A percentile compares a stretch with the other conserved stretches of the same genome.
These are phyloP conservation scores for Scorias spongiosa DNA, from an alignment of 2,329 filamentous ascomycete species.

Conservation along the genomic window DNA sequence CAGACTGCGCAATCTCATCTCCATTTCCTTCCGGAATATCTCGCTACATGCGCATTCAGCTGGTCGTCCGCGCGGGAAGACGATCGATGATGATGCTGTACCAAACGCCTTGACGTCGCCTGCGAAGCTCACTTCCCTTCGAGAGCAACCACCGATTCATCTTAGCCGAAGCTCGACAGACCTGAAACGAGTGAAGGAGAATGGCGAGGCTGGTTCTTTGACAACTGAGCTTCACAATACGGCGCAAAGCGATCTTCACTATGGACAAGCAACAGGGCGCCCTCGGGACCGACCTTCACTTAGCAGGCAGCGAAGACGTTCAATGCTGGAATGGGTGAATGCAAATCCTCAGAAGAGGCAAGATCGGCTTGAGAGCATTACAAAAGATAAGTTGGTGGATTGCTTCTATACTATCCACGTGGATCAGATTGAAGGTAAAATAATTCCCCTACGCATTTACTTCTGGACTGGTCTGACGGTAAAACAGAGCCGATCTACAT, in stretches of 20 bases:
- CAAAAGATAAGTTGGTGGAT: constrained; percentile 61
- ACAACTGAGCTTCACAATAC: background rate
- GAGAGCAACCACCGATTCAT: constrained; percentile 33
- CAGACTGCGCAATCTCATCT: constrained; percentile 73
- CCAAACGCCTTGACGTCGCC: constrained; percentile 52
- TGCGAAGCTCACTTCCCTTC: constrained; percentile 45
- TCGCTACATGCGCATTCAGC: constrained; percentile 43
- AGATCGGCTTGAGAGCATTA: constrained; percentile 58
- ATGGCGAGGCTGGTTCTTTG: constrained; percentile 1
- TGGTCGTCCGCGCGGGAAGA: constrained; percentile 36
- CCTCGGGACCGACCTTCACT: constrained; percentile 18
- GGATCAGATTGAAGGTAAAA: constrained; percentile 32
- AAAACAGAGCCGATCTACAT: constrained; percentile 62
- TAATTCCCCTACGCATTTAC: background rate
- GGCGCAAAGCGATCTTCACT: too few species aligned
- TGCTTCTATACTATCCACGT: constrained; percentile 78
- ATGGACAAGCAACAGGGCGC: background rate
- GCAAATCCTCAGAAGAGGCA: constrained; percentile 48
- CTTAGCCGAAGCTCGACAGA: constrained; percentile 46
- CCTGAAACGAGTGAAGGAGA: constrained; percentile 24
- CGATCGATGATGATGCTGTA: constrained; percentile 62
- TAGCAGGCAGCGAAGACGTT: constrained; percentile 35
- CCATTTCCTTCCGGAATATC: constrained; percentile 75
- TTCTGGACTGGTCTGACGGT: constrained; percentile 8
- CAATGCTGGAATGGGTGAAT: constrained; percentile 48